These are phyloP conservation scores for Fistulifera solaris DNA, from an alignment of 108 stramenopile genomes.

Conservation along the genomic window DNA sequence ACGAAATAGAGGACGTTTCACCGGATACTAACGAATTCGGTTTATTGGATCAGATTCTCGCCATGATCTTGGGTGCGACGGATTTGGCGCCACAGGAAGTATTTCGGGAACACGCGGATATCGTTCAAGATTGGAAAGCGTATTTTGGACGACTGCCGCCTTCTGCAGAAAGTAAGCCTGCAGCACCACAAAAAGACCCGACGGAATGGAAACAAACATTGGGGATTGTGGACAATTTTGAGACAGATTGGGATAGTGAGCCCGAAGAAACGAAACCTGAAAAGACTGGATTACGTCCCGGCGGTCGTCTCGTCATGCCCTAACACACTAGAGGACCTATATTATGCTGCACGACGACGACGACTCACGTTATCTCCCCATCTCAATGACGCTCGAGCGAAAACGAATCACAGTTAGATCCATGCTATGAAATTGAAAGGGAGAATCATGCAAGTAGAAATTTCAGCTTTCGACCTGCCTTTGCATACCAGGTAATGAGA, in stretches of 20 bases:
- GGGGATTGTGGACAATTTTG: constrained; percentile 4
- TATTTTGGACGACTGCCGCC: constrained; percentile 36
- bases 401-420: no score
- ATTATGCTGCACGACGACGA: no score
- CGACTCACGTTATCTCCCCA: no score
- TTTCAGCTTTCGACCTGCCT: no score
- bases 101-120: constrained; percentile 4
- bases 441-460: no score
- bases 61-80: constrained; percentile 30
- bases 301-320: no score
- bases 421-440: no score
- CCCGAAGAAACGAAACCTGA: no score
- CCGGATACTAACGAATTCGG: constrained; percentile 6
- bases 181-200: neutral
- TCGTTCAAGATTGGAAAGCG: constrained; percentile 23
- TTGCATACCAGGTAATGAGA: no score
- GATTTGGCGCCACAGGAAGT: constrained; percentile 1
- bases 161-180: neutral
- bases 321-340: no score
- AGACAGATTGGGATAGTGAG: constrained; percentile 6
- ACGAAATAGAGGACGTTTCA: neutral
- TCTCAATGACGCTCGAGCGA: no score
- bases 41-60: constrained; percentile 30
- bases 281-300: no score
- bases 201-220: constrained; percentile 1